These are phyloP conservation scores for Brettanomyces bruxellensis DNA, from an alignment of 805 yeast species.

Conservation along the genomic window DNA sequence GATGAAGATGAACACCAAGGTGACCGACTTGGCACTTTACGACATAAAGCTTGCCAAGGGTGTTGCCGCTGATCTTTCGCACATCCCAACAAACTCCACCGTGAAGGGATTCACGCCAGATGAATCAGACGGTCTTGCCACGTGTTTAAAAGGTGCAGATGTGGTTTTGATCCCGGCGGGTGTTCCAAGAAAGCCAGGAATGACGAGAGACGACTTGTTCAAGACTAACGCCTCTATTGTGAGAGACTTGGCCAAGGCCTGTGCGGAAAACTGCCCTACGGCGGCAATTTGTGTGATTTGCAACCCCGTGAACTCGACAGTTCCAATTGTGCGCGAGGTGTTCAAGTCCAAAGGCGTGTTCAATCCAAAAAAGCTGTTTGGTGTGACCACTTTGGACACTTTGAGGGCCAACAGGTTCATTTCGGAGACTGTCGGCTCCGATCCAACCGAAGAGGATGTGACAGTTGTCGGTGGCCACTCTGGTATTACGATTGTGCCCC, in stretches of 20 bases:
- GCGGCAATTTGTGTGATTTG: slow-evolving; percentile 79
- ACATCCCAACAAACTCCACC: slow-evolving; percentile 84
- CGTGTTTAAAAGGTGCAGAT: slow-evolving; percentile 72
- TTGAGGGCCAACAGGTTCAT: slow-evolving; percentile 85
- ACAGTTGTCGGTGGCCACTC: slow-evolving; percentile 97
- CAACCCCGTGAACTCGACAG: slow-evolving; percentile 96
- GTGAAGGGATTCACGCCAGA: slow-evolving; percentile 88
- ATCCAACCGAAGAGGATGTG: slow-evolving; percentile 70
- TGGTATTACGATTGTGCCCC: slow-evolving; percentile 92
- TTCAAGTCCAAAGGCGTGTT: slow-evolving; percentile 77
- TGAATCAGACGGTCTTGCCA: slow-evolving; percentile 47
- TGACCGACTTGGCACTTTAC: slow-evolving; percentile 76
- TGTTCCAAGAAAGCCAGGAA: slow-evolving; percentile 97
- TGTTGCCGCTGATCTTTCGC: slow-evolving; percentile 94
- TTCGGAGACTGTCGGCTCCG: slow-evolving; percentile 55
- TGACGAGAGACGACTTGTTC: slow-evolving; percentile 97
- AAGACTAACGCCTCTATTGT: slow-evolving; percentile 94
- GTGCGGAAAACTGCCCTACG: slow-evolving; percentile 74
- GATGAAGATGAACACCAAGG: slow-evolving; percentile 81
- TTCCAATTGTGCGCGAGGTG: slow-evolving; percentile 92
- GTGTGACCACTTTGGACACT: slow-evolving; percentile 92
- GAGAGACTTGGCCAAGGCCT: slow-evolving; percentile 81
- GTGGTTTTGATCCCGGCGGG: slow-evolving; percentile 94
- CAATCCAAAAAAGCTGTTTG: slow-evolving; percentile 87
- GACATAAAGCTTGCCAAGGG: slow-evolving; percentile 92